phyloP scores from a whole-genome alignment of 2,329 filamentous ascomycete species.

The Zasmidium citrigriseum region DNA sequence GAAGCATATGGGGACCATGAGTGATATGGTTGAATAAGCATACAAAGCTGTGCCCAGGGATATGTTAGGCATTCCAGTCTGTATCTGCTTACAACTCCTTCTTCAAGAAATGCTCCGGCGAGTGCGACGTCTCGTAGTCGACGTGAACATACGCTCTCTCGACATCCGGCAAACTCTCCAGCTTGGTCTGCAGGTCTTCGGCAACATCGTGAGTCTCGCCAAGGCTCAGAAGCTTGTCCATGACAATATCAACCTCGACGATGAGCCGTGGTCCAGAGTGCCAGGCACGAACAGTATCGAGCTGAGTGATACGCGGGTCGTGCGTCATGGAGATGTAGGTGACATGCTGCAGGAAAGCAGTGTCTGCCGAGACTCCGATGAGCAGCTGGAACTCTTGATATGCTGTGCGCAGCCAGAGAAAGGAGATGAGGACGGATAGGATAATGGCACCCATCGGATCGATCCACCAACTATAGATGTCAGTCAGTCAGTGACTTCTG shows the following conservation, averaged over 20 bases:
- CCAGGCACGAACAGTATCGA: slow-evolving; percentile 94
- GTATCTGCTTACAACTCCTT: slow-evolving; percentile 56
- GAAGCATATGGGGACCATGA: too few relatives aligned
- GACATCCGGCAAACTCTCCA: slow-evolving; percentile 87
- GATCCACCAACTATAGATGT: slow-evolving; percentile 72
- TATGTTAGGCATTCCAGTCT: neutral
- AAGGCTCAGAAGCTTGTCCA: slow-evolving; percentile 74
- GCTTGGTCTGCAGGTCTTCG: slow-evolving; percentile 89
- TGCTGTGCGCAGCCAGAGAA: slow-evolving; percentile 81
- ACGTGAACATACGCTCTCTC: slow-evolving; percentile 96
- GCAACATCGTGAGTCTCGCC: slow-evolving; percentile 87
- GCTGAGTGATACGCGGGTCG: slow-evolving; percentile 74
- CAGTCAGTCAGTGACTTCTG: neutral
- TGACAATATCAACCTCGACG: slow-evolving; percentile 94
- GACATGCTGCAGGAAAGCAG: slow-evolving; percentile 86
- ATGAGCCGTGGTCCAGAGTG: slow-evolving; percentile 86
- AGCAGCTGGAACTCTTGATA: slow-evolving; percentile 88
- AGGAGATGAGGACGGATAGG: slow-evolving; percentile 74
- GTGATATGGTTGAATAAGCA: too few relatives aligned
- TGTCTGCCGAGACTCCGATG: slow-evolving; percentile 84
- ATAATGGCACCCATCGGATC: slow-evolving; percentile 90
- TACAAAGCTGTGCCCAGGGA: too few relatives aligned
- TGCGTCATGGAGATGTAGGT: slow-evolving; percentile 95
- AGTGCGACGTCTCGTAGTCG: slow-evolving; percentile 94
- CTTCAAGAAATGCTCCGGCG: slow-evolving; percentile 78